Conservation (phyloP, 176 grass and related monocot species). For the Aegilops tauschii region DNA sequence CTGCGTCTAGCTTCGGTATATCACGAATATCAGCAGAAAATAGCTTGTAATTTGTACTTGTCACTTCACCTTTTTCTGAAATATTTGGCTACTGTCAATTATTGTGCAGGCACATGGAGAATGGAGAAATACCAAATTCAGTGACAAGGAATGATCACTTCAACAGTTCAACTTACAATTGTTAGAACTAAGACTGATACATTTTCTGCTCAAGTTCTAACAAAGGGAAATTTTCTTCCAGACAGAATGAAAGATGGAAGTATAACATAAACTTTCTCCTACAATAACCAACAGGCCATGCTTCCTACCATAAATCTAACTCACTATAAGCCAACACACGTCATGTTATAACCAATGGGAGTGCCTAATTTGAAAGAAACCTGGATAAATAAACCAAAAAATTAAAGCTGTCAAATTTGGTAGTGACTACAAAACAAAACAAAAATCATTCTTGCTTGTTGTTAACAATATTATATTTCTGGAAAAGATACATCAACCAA, state of each 20-base stretch:
- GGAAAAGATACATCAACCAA: not conserved
- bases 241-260: constrained; percentile 6
- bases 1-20: constrained; percentile 64
- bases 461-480: constrained; percentile 8
- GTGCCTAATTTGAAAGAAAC: not conserved
- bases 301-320: not conserved
- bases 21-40: constrained; percentile 85
- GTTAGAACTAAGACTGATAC: not conserved
- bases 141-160: not conserved
- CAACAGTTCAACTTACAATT: constrained; percentile 8
- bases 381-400: not conserved
- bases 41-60: constrained; percentile 80
- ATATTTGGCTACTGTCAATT: constrained; percentile 23
- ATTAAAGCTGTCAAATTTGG: not conserved
- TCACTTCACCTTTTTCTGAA: constrained; percentile 92
- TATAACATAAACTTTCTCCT: not conserved
- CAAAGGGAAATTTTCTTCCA: not conserved
- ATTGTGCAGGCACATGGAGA: constrained; percentile 3
- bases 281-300: not conserved
- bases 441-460: not conserved
- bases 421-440: not conserved
- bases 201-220: not conserved
- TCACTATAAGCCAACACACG: not conserved
- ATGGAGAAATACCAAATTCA: not conserved
- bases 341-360: not conserved